Evolutionary conservation across 345 rosid species (phyloP).

Genomic region (Boechera divaricarpa): DNA sequence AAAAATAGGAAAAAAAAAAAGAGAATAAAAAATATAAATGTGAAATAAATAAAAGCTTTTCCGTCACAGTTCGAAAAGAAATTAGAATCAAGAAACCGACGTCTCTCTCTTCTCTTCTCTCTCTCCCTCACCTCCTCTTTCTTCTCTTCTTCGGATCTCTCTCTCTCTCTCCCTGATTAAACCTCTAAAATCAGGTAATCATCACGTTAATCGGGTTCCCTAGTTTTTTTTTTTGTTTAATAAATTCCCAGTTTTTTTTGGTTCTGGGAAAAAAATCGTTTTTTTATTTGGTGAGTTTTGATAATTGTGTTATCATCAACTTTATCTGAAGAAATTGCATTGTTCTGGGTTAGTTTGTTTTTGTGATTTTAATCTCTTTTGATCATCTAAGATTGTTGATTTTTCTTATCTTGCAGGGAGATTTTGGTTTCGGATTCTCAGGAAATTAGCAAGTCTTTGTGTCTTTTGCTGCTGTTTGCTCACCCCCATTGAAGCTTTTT

Average conservation of each 20-base stretch:
- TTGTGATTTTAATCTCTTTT: background rate
- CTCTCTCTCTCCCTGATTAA: constrained; percentile 43
- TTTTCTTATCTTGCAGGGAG: constrained; percentile 40
- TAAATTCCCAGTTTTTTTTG: background rate
- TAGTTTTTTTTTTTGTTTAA: background rate
- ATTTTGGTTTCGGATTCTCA: constrained; percentile 38
- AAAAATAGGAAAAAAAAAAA: constrained; percentile 14
- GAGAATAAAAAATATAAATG: constrained; percentile 24
- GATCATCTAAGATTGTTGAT: constrained; percentile 10
- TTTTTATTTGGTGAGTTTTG: constrained; percentile 21
- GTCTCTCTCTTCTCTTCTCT: constrained; percentile 35
- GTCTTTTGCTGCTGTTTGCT: constrained; percentile 45
- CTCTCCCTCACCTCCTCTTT: constrained; percentile 32
- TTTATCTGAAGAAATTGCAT: constrained; percentile 38
- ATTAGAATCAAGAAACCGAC: constrained; percentile 49
- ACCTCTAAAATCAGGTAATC: constrained; percentile 44
- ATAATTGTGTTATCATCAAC: constrained; percentile 4
- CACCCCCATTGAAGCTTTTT: constrained; percentile 34
- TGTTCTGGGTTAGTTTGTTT: constrained; percentile 35
- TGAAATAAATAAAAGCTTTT: constrained; percentile 22
- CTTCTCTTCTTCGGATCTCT: constrained; percentile 43
- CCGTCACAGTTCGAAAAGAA: constrained; percentile 33
- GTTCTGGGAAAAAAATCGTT: background rate
- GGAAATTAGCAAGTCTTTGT: constrained; percentile 40
- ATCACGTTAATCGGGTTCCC: constrained; percentile 15